Base-by-base conservation (phyloP, 1,139 yeast genomes). In the Pichiaceae sp. region DNA sequence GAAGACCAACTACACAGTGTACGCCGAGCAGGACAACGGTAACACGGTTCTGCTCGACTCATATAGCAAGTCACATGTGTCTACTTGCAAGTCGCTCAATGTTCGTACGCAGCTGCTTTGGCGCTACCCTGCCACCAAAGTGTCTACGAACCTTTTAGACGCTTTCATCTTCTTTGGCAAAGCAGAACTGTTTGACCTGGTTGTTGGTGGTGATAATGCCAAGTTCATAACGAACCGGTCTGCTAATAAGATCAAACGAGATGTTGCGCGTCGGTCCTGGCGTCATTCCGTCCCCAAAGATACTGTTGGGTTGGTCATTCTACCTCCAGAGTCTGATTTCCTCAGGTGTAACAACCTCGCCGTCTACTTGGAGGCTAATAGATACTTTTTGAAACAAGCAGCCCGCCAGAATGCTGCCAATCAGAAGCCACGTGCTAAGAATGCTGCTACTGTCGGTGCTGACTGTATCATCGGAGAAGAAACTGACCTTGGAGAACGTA, bases 261-360 rank as follows among this genome's bases (percentile, higher is more conserved):
- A 87, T 53, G 60, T 91, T 42, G 93, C 95, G 3, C 74, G 97
- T 57, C 73, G 95, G 48, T 80, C 96, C 3, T 91, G 98, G 98
- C 74, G 72, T 50, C 96, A 87, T 55, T 67, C 81, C 0, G 52
- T 54, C 7, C 53, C 58, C n/a, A 66, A 68, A 45, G 85, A 76
- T 41, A 72, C 79, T 0, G 72, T 84, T 26, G 79, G 81, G 3
- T 66, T 84, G 46, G 67, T 78, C 44, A 68, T 77, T 31, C 52
- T 84, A 35, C 91, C 94, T 2, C 63, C 69, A 29, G 72, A 74
- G 39, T 75, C 84, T 12, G 66, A 74, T 2, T 87, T 89, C 52
- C 70, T 84, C 48, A 71, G 97, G 49, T 70, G 81, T 36, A 86
- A 86, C 56, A 84, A 79, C 51, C 64, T 84, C 35, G 73, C 86